These are phyloP conservation scores for Boletus rubescentipes DNA, from an alignment of 768 basidiomycete species.

Conservation along the genomic window DNA sequence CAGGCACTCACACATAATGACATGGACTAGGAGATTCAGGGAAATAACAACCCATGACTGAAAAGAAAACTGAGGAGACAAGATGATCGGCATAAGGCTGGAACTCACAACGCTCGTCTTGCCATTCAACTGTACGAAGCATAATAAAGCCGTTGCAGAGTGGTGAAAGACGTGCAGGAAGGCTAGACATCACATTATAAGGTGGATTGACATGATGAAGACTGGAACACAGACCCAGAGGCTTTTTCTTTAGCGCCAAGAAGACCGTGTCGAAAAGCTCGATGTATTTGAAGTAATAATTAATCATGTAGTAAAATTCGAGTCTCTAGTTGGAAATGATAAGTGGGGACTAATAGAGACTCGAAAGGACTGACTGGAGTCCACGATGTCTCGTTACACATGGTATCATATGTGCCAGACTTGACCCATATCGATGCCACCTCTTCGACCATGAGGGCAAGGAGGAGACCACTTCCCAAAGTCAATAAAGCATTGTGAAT, in stretches of 20 bases:
- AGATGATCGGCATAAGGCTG: neutral
- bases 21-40: slow-evolving; percentile 91
- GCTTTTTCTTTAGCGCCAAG: slow-evolving; percentile 97
- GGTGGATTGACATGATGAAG: neutral
- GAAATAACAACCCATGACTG: slow-evolving; percentile 96
- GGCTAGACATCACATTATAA: slow-evolving; percentile 44
- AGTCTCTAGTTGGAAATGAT: slow-evolving; percentile 54
- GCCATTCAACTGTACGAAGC: slow-evolving; percentile 93
- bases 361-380: slow-evolving; percentile 64
- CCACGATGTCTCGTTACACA: slow-evolving; percentile 81
- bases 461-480: slow-evolving; percentile 76
- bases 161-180: slow-evolving; percentile 99
- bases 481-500: slow-evolving; percentile 89
- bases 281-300: slow-evolving; percentile 98
- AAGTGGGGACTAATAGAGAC: neutral
- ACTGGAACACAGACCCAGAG: slow-evolving; percentile 62
- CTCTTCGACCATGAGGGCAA: slow-evolving; percentile 90
- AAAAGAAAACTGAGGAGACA: slow-evolving; percentile 1
- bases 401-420: slow-evolving; percentile 68
- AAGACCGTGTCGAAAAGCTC: slow-evolving; percentile 97
- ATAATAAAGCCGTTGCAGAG: slow-evolving; percentile 93
- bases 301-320: slow-evolving; percentile 97
- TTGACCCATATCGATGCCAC: slow-evolving; percentile 77
- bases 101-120: slow-evolving; percentile 85
- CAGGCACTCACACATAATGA: slow-evolving; percentile 88